Percentiles rank a stretch among this genome's conserved stretches.
phyloP scores from a whole-genome alignment of 2,329 filamentous ascomycete genomes.

The Aschersonia sp. region DNA sequence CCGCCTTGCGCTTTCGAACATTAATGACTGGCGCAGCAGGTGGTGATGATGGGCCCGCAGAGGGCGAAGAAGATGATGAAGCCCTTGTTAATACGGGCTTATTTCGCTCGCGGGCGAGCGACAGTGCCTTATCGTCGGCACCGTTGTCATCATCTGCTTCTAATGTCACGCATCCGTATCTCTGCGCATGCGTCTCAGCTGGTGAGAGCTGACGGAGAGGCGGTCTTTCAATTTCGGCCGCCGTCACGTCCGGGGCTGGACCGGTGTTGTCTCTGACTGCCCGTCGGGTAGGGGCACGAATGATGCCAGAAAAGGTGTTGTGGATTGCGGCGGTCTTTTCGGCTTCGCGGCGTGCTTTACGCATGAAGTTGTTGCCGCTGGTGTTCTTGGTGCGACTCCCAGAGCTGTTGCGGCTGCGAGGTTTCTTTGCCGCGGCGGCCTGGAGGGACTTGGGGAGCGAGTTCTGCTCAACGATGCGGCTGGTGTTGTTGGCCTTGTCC shows the following conservation, averaged over 20 bases:
- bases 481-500: constrained; percentile 41
- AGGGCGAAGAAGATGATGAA: not conserved
- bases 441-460: constrained; percentile 27
- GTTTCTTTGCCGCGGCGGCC: constrained; percentile 13
- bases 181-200: too few relatives aligned
- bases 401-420: constrained; percentile 23
- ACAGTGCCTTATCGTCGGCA: too few relatives aligned
- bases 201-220: too few relatives aligned
- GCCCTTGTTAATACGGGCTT: not conserved
- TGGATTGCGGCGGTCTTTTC: constrained; percentile 35
- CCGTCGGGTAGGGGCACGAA: constrained; percentile 11
- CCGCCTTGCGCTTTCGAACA: constrained; percentile 27
- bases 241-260: too few relatives aligned
- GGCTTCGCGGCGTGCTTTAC: constrained; percentile 41
- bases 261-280: too few relatives aligned
- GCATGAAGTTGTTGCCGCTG: constrained; percentile 37
- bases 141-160: too few relatives aligned
- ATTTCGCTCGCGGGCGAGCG: too few relatives aligned
- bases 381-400: constrained; percentile 38
- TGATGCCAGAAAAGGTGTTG: constrained; percentile 25
- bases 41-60: too few relatives aligned
- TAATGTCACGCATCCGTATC: too few relatives aligned
- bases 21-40: too few relatives aligned
- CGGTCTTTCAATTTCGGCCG: too few relatives aligned
- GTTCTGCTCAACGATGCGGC: constrained; percentile 38